Evolutionary conservation across 31 red algal species (phyloP), one percentile per base, ranked within the genome.

Genomic region (Porphyra umbilicalis): DNA sequence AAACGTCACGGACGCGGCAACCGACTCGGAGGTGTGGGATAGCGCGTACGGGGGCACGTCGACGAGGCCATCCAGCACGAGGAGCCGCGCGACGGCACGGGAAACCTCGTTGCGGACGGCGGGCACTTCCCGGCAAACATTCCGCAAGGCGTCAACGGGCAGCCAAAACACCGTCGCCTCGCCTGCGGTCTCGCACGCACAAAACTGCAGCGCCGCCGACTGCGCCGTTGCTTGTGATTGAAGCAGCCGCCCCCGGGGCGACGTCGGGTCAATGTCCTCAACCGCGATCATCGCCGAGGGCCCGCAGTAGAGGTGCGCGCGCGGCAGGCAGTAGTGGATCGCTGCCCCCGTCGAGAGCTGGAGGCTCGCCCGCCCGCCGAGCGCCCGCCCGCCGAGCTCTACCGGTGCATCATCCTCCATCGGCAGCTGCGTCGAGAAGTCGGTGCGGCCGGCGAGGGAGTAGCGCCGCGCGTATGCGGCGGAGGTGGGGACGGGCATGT

Each of bases 301-400:
- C 9, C 92, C 92, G 75, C 87, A 90, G 84, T 87, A 89, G 5
- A 80, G 77, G 71, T 85, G 89, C 10, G 84, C 35, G 11, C 81
- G 42, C 1, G 92, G 92, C 84, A 94, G 90, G 76, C 87, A 94
- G 87, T 84, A 94, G 67, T 94, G 84, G 87, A 94, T 94, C 35
- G 78, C 42, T 10, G 83, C 88, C 35, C 92, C 92, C 15, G 92
- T 81, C 0, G 81, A 76, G 16, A 90, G 33, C 35, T 83, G 86
- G 25, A 74, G 81, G 77, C 86, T 44, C 10, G 79, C 82, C 31
- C n/a, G 35, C 31, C 34, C 38, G 29, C 77, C 90, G 13, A 75
- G 46, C 29, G 39, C 30, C 4, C 13, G 25, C 6, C 57, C 57
- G 20, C 2, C 25, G 30, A 2, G 57, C 2, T n/a, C 57, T 4